phyloP scores from a whole-genome alignment of 169 alveolate species.

The Cryptosporidium ubiquitum region DNA sequence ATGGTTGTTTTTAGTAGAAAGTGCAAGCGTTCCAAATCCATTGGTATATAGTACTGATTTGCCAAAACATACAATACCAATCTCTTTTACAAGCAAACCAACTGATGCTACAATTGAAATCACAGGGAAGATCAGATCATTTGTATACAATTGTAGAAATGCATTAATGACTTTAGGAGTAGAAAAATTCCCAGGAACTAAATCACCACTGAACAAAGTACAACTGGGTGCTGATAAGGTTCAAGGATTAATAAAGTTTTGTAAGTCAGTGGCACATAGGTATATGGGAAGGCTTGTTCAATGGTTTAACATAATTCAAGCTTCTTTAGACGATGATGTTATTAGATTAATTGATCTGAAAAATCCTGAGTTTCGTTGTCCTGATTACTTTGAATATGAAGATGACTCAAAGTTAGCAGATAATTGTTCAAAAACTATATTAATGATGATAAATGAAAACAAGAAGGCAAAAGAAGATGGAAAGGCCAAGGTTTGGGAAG shows the following conservation, averaged over 20 bases:
- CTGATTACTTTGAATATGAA: conserved; percentile 63
- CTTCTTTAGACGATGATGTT: conserved; percentile 65
- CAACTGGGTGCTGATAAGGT: conserved; percentile 52
- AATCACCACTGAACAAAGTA: conserved; percentile 40
- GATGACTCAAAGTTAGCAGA: conserved; percentile 51
- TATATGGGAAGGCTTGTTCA: conserved; percentile 68
- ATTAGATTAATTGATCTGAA: conserved; percentile 23
- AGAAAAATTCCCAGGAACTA: conserved; percentile 57
- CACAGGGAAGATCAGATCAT: conserved; percentile 50
- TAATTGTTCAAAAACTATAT: conserved; percentile 62
- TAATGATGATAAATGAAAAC: conserved; percentile 55
- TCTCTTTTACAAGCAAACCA: conserved; percentile 56
- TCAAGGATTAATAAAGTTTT: conserved; percentile 52
- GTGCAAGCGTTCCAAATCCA: conserved; percentile 63
- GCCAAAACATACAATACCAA: conserved; percentile 51
- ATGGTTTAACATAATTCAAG: conserved; percentile 68
- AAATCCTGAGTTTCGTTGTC: conserved; percentile 69
- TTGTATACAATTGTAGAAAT: conserved; percentile 55
- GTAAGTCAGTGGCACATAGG: conserved; percentile 64
- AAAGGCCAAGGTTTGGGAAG: conserved; percentile 29
- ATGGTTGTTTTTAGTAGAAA: conserved; percentile 68
- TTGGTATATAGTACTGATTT: conserved; percentile 53
- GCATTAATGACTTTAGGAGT: conserved; percentile 68
- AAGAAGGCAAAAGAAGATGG: conserved; percentile 40
- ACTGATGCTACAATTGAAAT: conserved; percentile 50